Evolutionary conservation across 768 basidiomycete genomes (phyloP).

Genomic region (Boletellus emodensis): DNA sequence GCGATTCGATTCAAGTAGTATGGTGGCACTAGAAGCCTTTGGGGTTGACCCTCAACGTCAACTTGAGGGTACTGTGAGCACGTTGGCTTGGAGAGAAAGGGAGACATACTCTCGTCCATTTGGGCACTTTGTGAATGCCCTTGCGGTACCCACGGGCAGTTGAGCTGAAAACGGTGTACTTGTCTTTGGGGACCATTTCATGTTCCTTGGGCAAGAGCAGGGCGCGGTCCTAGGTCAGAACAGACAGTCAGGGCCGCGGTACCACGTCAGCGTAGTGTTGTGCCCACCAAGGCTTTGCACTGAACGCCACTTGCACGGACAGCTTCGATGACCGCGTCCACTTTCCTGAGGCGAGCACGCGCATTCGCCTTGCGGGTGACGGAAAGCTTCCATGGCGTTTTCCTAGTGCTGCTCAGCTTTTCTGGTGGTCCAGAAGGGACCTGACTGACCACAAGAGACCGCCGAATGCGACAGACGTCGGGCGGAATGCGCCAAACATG

Average conservation of each 20-base stretch:
- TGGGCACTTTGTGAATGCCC: slow-evolving; percentile 96
- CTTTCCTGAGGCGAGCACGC: slow-evolving; percentile 82
- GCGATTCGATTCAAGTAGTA: slow-evolving; percentile 1
- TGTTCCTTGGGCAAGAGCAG: slow-evolving; percentile 87
- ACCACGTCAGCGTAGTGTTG: not conserved
- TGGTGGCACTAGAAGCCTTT: slow-evolving; percentile 74
- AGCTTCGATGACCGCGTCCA: slow-evolving; percentile 90
- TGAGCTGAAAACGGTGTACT: slow-evolving; percentile 87
- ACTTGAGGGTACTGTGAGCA: slow-evolving; percentile 38
- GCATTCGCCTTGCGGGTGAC: slow-evolving; percentile 90
- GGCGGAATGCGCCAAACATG: slow-evolving; percentile 89
- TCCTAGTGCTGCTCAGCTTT: slow-evolving; percentile 50
- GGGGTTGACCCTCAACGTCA: slow-evolving; percentile 85
- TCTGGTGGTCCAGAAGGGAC: not conserved
- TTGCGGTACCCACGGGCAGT: slow-evolving; percentile 78
- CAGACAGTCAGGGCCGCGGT: not conserved
- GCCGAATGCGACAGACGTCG: slow-evolving; percentile 57
- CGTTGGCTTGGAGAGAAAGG: not conserved
- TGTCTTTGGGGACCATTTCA: slow-evolving; percentile 90
- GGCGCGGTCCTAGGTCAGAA: slow-evolving; percentile 55
- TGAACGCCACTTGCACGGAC: slow-evolving; percentile 79
- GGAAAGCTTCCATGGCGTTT: slow-evolving; percentile 91
- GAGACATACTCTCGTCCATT: slow-evolving; percentile 81
- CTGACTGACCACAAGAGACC: slow-evolving; percentile 78
- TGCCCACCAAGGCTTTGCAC: slow-evolving; percentile 69